These are phyloP conservation scores for Botrytis paeoniae DNA, from an alignment of 2,329 filamentous ascomycete genomes.

Conservation along the genomic window DNA sequence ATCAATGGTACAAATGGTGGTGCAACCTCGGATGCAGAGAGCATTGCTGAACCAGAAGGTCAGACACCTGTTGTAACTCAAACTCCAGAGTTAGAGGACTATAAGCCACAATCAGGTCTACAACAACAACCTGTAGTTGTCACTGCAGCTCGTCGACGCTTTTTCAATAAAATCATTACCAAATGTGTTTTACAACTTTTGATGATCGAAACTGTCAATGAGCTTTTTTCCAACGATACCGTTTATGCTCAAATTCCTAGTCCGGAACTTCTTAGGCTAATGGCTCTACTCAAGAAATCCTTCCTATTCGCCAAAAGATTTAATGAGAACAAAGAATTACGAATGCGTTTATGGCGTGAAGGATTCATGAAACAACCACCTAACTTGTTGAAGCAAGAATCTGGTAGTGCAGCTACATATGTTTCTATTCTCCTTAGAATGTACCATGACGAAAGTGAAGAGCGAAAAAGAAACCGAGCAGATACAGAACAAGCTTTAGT, in stretches of 20 bases:
- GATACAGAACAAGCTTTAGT: conserved; percentile 91
- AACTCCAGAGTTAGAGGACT: conserved; percentile 63
- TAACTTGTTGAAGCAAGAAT: conserved; percentile 96
- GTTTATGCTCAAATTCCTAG: conserved; percentile 95
- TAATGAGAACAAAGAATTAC: conserved; percentile 94
- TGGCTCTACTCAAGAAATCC: conserved; percentile 91
- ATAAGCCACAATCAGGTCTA: conserved; percentile 70
- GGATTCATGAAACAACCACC: conserved; percentile 99
- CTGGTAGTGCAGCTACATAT: conserved; percentile 87
- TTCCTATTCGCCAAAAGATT: conserved; percentile 97
- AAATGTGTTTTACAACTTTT: conserved; percentile 95
- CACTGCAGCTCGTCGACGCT: conserved; percentile 85
- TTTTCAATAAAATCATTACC: conserved; percentile 99
- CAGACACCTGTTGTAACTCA: conserved; percentile 31
- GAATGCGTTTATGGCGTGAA: conserved; percentile 91
- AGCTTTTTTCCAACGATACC: conserved; percentile 94
- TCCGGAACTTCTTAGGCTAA: conserved; percentile 81
- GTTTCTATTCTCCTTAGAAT: conserved; percentile 94
- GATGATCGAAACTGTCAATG: conserved; percentile 99
- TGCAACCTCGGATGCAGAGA: conserved; percentile 34
- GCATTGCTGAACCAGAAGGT: conserved; percentile 36
- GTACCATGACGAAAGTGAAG: conserved; percentile 86
- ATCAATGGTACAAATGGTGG: conserved; percentile 54
- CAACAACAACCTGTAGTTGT: conserved; percentile 91
- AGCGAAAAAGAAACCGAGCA: conserved; percentile 72